A percentile compares a stretch with the other conserved stretches of the same genome.
Conservation (phyloP, 768 basidiomycete species). For the Auriscalpium microsporum region DNA sequence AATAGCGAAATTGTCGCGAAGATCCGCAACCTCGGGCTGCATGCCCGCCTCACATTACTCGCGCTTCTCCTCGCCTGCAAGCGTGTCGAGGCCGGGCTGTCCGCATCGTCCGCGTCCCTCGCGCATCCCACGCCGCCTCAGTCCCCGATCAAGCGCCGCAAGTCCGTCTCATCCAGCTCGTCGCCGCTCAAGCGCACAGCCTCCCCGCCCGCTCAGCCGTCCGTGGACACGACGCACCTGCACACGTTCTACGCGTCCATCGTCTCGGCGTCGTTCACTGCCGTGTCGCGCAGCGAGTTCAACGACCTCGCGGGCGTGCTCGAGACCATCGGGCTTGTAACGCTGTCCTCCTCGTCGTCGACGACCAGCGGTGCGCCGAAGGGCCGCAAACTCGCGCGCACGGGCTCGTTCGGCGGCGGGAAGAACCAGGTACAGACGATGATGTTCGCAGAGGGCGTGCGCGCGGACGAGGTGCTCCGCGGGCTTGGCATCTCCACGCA, state of each 20-base stretch:
- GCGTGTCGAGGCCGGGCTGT: slow-evolving; percentile 49
- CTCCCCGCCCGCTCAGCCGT: slow-evolving; percentile 21
- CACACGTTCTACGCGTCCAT: slow-evolving; percentile 55
- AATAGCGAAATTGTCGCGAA: slow-evolving; percentile 61
- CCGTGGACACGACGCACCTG: slow-evolving; percentile 52
- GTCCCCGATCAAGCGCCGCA: slow-evolving; percentile 46
- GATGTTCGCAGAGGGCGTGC: slow-evolving; percentile 50
- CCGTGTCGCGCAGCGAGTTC: slow-evolving; percentile 72
- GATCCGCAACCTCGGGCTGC: slow-evolving; percentile 61
- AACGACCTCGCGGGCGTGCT: slow-evolving; percentile 61
- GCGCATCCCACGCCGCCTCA: slow-evolving; percentile 19
- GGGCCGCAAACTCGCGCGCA: slow-evolving; percentile 45
- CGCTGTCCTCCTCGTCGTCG: slow-evolving; percentile 28
- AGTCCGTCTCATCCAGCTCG: slow-evolving; percentile 18
- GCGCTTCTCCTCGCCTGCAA: slow-evolving; percentile 55
- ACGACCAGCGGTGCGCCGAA: slow-evolving; percentile 33
- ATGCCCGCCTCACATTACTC: slow-evolving; percentile 63
- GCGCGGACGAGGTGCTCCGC: slow-evolving; percentile 61
- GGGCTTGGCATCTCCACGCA: slow-evolving; percentile 46
- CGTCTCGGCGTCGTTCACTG: slow-evolving; percentile 48
- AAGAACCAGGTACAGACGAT: slow-evolving; percentile 34
- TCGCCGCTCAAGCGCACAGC: slow-evolving; percentile 10
- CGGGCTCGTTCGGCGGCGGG: slow-evolving; percentile 45
- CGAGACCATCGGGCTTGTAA: slow-evolving; percentile 64
- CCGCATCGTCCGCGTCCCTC: slow-evolving; percentile 33